Evolutionary conservation across 371 early-diverging fungal genomes (phyloP).

Genomic region (Sporodiniella umbellata): DNA sequence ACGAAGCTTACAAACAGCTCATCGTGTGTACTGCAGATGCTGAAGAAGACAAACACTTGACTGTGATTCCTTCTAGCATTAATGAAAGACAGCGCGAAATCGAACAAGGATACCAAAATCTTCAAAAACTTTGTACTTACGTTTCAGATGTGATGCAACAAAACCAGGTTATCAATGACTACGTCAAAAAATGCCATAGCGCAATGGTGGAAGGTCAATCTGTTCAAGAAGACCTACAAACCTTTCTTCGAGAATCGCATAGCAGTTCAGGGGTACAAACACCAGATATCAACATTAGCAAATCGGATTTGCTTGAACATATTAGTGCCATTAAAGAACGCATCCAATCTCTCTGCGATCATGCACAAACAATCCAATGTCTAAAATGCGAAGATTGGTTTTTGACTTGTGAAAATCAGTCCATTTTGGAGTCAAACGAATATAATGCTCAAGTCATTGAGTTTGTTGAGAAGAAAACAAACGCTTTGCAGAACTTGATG

Average conservation of each 20-base stretch:
- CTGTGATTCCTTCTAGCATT: constrained; percentile 4
- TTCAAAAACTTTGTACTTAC: constrained; percentile 18
- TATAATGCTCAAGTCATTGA: constrained; percentile 16
- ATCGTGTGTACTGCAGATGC: not conserved
- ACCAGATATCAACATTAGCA: not conserved
- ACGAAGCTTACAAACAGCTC: constrained; percentile 10
- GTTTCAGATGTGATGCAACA: constrained; percentile 21
- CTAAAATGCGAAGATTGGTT: constrained; percentile 15
- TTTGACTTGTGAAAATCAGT: constrained; percentile 6
- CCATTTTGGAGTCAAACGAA: constrained; percentile 7
- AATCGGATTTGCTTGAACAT: not conserved
- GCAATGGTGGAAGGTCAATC: constrained; percentile 20
- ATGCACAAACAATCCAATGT: not conserved
- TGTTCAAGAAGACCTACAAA: constrained; percentile 21
- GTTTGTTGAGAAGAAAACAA: constrained; percentile 11
- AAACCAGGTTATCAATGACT: constrained; percentile 9
- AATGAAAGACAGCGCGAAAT: constrained; percentile 6
- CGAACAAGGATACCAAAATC: constrained; percentile 11
- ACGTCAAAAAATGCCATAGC: constrained; percentile 3
- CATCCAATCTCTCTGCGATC: not conserved
- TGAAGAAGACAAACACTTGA: not conserved
- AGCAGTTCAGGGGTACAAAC: not conserved
- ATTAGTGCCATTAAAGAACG: not conserved
- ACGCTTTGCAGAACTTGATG: constrained; percentile 7
- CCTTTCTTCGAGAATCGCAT: constrained; percentile 9